Base-by-base conservation (phyloP, 2,329 filamentous ascomycete genomes). In the Venturia aucupariae region DNA sequence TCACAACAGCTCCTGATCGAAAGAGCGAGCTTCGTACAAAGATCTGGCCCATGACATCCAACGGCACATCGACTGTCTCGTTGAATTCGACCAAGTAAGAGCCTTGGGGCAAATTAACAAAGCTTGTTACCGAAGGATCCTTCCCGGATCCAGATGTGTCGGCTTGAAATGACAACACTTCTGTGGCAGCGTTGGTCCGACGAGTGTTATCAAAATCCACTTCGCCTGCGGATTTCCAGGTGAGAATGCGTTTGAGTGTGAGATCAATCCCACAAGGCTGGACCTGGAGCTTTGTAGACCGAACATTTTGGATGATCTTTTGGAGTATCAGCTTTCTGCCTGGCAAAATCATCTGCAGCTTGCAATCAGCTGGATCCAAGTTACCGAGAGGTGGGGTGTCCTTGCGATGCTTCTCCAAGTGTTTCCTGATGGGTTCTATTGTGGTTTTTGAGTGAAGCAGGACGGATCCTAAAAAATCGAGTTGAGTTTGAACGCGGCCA, bases 21-120 rank as follows among this genome's bases (percentile, higher is more conserved):
- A 72, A 80, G 2, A 80, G 68, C 2, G 77, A 79, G 15, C 71
- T 74, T 30, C 78, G 67, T 0, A 72, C 69, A 13, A 76, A 76
- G 3, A 79, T 65, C 44, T 71, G 71, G 0, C 71, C 77, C 77
- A 79, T 79, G 63, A 70, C 69, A 66, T 77, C 69, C 0, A 71
- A 70, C 15, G 77, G 77, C 24, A 79, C 71, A 3, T 70, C 62
- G 24, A 79, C 73, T 0, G 68, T 72, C 65, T 80, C 77, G 60
- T 78, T 78, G 69, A 79, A 77, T 10, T 76, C 74, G 32, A 76
- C 67, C 11, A 76, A 66, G 62, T 79, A 79, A 1, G 74, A 68
- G 0, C 76, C 76, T 8, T 7, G 27, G 3, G 61, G 1, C 30
- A 66, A 39, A 60, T 65, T 22, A n/a, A 65, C 30, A 15, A 35